Evolutionary conservation across 148 eudicot species (phyloP).

Genomic region (Rhododendron williamsianum): DNA sequence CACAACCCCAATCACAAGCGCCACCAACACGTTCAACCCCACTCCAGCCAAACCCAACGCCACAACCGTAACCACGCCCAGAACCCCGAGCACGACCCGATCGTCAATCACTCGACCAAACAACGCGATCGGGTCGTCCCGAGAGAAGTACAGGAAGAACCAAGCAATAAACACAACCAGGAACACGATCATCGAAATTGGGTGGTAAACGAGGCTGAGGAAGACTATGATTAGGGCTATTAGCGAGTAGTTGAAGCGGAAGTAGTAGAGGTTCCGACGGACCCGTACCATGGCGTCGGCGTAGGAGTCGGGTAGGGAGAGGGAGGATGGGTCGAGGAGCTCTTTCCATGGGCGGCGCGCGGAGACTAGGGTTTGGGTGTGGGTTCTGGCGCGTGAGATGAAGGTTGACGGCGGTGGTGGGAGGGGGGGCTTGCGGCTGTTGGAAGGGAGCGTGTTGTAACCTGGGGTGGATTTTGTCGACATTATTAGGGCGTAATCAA

Average conservation of each 20-base stretch:
- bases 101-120: conserved; percentile 37
- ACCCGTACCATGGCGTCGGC: conserved; percentile 37
- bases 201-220: conserved; percentile 60
- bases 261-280: conserved; percentile 52
- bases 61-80: conserved; percentile 46
- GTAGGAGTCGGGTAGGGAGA: conserved; percentile 51
- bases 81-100: conserved; percentile 33
- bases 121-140: conserved; percentile 35
- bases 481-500: neutral
- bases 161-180: conserved; percentile 39
- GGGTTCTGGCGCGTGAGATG: conserved; percentile 34
- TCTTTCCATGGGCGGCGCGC: conserved; percentile 59
- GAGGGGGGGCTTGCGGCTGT: conserved; percentile 5
- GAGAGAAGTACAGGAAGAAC: conserved; percentile 45
- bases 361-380: conserved; percentile 32
- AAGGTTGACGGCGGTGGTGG: conserved; percentile 17
- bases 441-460: conserved; percentile 34
- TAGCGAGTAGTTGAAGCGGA: conserved; percentile 63
- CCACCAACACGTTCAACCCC: conserved; percentile 51
- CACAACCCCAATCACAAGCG: conserved; percentile 35
- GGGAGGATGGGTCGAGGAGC: conserved; percentile 38
- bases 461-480: conserved; percentile 11
- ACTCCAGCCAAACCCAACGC: conserved; percentile 56
- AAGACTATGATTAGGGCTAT: conserved; percentile 41
- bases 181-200: conserved; percentile 64